These are phyloP conservation scores for Globisporangium camurandrum DNA, from an alignment of 352 stramenopile species.

Conservation along the genomic window DNA sequence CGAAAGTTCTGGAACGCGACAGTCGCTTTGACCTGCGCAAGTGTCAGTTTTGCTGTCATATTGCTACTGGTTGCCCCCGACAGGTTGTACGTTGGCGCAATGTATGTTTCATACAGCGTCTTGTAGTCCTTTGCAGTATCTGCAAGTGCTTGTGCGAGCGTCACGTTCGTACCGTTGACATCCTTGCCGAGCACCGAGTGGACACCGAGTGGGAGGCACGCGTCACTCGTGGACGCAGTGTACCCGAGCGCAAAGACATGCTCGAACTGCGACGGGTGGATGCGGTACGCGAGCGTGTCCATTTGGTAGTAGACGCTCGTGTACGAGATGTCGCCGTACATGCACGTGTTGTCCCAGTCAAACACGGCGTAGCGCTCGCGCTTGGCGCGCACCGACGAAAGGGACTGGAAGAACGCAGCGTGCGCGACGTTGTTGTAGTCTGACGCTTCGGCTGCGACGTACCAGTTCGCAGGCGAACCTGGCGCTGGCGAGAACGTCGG, in stretches of 20 bases:
- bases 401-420: conserved; percentile 24
- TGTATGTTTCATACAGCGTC: conserved; percentile 46
- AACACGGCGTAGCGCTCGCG: conserved; percentile 47
- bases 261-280: conserved; percentile 32
- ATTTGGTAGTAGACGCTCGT: conserved; percentile 54
- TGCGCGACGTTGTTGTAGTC: conserved; percentile 57
- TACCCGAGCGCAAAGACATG: conserved; percentile 42
- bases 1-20: conserved; percentile 49
- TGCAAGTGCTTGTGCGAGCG: conserved; percentile 22
- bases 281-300: conserved; percentile 44
- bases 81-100: conserved; percentile 36
- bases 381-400: conserved; percentile 20
- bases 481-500: conserved; percentile 2
- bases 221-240: conserved; percentile 34
- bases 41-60: conserved; percentile 7
- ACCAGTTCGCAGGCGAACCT: conserved; percentile 14
- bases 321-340: conserved; percentile 63
- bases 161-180: conserved; percentile 30
- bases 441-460: conserved; percentile 37
- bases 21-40: conserved; percentile 32
- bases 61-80: conserved; percentile 10
- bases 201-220: conserved; percentile 33
- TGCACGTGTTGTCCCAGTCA: conserved; percentile 66
- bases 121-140: conserved; percentile 35
- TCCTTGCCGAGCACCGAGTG: conserved; percentile 38